These are phyloP conservation scores for Pleurotus citrinopileatus DNA, from an alignment of 768 basidiomycete species.

Conservation along the genomic window DNA sequence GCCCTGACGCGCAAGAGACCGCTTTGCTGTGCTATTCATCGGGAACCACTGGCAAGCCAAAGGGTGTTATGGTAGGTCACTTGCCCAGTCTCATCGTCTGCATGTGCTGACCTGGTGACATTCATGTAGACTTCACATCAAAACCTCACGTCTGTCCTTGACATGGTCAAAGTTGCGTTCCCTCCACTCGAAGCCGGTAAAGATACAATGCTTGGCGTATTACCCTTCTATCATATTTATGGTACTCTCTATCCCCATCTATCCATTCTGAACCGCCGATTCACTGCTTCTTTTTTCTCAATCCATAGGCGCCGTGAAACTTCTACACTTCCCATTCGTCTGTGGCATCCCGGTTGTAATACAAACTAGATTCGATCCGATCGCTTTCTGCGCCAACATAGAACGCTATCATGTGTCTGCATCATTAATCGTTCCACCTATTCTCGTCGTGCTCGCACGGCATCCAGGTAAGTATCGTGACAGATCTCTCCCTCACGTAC, in stretches of 20 bases:
- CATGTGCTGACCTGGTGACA: not conserved
- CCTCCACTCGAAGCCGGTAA: slow-evolving; percentile 31
- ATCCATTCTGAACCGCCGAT: not conserved
- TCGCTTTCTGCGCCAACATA: slow-evolving; percentile 61
- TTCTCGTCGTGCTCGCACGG: slow-evolving; percentile 72
- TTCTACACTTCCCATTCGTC: slow-evolving; percentile 57
- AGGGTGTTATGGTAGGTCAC: slow-evolving; percentile 51
- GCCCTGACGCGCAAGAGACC: slow-evolving; percentile 52
- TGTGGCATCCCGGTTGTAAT: slow-evolving; percentile 52
- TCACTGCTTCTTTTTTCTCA: not conserved
- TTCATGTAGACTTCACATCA: slow-evolving; percentile 55
- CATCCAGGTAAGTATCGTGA: slow-evolving; percentile 52
- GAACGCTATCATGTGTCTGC: slow-evolving; percentile 61
- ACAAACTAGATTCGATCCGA: slow-evolving; percentile 70
- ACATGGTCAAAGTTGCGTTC: slow-evolving; percentile 46
- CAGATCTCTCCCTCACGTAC: not conserved
- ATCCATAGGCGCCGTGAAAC: slow-evolving; percentile 50
- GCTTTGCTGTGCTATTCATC: slow-evolving; percentile 55
- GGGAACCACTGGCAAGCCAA: slow-evolving; percentile 58
- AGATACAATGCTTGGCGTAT: slow-evolving; percentile 58
- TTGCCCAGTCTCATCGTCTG: not conserved
- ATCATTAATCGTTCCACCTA: slow-evolving; percentile 72
- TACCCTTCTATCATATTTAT: slow-evolving; percentile 57
- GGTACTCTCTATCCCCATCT: slow-evolving; percentile 20
- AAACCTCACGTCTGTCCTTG: slow-evolving; percentile 61